Conservation (phyloP, 108 stramenopile genomes). For the Pseudonitzschia delicatissima region DNA sequence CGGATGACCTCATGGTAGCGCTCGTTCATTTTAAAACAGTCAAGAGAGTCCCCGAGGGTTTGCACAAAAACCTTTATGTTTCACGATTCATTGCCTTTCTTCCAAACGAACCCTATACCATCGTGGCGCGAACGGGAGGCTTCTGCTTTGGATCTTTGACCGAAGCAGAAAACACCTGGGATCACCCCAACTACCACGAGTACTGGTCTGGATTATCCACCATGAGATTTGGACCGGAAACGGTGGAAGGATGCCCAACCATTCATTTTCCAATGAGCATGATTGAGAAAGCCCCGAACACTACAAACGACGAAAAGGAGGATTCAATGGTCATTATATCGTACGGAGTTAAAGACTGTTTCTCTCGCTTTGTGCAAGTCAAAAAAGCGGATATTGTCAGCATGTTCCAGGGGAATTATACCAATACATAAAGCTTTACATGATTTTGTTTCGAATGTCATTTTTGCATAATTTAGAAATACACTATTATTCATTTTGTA, state of each 20-base stretch:
- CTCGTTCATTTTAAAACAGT: neutral
- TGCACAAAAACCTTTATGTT: neutral
- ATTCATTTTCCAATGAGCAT: slow-evolving; percentile 1
- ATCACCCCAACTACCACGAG: neutral
- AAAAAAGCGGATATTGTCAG: neutral
- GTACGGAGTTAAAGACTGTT: slow-evolving; percentile 2
- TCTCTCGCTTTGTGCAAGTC: neutral
- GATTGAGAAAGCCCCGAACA: neutral
- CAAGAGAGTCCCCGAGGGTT: neutral
- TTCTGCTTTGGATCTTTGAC: slow-evolving; percentile 6
- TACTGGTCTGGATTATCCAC: neutral
- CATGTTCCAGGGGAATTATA: too few species aligned
- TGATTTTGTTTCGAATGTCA: too few species aligned
- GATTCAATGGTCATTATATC: neutral
- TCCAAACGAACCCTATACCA: neutral
- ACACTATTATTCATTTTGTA: too few species aligned
- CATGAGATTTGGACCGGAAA: neutral
- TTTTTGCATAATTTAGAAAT: too few species aligned
- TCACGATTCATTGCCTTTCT: neutral
- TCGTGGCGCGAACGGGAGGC: neutral
- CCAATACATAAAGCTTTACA: too few species aligned
- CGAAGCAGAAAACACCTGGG: neutral
- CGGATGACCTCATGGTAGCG: neutral
- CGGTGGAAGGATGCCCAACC: neutral
- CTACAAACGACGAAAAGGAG: neutral